Evolutionary conservation across 73 alveolate species (phyloP).

Genomic region (Loxodes magnus): DNA sequence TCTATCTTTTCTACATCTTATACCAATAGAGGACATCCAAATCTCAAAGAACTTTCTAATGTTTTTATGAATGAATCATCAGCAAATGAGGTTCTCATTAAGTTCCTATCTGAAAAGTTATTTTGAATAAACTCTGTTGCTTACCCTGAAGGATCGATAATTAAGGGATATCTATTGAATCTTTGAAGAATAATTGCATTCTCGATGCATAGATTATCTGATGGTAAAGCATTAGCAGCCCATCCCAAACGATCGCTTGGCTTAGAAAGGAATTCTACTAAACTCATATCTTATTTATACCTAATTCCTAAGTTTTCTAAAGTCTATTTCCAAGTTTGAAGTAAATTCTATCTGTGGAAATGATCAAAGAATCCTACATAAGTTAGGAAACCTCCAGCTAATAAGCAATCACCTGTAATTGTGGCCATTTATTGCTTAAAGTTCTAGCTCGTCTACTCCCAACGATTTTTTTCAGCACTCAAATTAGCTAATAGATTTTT

Average conservation of each 20-base stretch:
- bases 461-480: conserved; percentile 87
- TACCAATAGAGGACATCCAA: conserved; percentile 96
- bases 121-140: conserved; percentile 65
- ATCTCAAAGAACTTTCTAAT: conserved; percentile 96
- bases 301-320: conserved; percentile 47
- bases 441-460: conserved; percentile 86
- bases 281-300: conserved; percentile 61
- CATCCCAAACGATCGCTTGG: conserved; percentile 96
- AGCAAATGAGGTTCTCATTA: conserved; percentile 91
- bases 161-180: conserved; percentile 94
- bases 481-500: conserved; percentile 73
- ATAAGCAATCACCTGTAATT: conserved; percentile 81
- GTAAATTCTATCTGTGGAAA: conserved; percentile 59
- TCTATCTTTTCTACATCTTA: conserved; percentile 98
- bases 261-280: conserved; percentile 89
- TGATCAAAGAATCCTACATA: conserved; percentile 99
- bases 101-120: conserved; percentile 69
- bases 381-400: conserved; percentile 90
- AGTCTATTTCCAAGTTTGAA: conserved; percentile 57
- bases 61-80: conserved; percentile 88
- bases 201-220: conserved; percentile 92
- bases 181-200: conserved; percentile 95
- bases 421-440: conserved; percentile 87
- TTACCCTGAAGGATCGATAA: conserved; percentile 98
- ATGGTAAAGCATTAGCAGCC: conserved; percentile 90